Conservation (phyloP, 2,329 filamentous ascomycete genomes). For the Onygenales sp. region DNA sequence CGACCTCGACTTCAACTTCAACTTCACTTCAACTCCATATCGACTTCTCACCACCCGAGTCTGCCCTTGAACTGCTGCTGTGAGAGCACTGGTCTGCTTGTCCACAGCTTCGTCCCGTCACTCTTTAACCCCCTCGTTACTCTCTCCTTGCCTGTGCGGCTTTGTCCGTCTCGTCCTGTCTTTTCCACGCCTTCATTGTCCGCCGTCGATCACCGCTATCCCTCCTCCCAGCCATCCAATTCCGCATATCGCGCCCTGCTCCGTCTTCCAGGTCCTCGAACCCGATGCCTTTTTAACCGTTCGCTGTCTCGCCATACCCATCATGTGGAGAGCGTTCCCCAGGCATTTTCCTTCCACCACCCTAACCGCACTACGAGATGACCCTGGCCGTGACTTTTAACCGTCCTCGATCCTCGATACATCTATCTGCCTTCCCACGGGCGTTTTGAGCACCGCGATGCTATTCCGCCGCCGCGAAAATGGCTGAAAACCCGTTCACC, state of each 20-base stretch:
- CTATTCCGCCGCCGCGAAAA: slow-evolving; percentile 22
- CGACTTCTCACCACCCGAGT: too few species aligned
- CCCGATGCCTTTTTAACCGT: background rate
- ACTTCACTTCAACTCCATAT: background rate
- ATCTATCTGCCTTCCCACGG: slow-evolving; percentile 12
- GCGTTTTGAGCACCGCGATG: slow-evolving; percentile 11
- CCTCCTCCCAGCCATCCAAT: background rate
- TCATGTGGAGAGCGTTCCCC: background rate
- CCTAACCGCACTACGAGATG: background rate
- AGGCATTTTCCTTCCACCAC: background rate
- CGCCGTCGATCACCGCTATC: background rate
- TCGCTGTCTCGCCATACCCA: background rate
- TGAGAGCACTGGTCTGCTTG: slow-evolving; percentile 1
- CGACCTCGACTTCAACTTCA: background rate
- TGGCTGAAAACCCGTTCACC: slow-evolving; percentile 19
- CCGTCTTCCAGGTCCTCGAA: background rate
- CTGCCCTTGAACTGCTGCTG: background rate
- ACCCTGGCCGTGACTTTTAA: background rate
- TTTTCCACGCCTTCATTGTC: background rate
- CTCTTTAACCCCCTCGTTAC: background rate
- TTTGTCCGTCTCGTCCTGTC: background rate
- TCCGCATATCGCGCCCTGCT: background rate
- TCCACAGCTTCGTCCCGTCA: background rate
- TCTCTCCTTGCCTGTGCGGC: background rate
- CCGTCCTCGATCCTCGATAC: background rate